phyloP scores from a whole-genome alignment of 768 basidiomycete genomes.

The Boletus pseudopeckii region DNA sequence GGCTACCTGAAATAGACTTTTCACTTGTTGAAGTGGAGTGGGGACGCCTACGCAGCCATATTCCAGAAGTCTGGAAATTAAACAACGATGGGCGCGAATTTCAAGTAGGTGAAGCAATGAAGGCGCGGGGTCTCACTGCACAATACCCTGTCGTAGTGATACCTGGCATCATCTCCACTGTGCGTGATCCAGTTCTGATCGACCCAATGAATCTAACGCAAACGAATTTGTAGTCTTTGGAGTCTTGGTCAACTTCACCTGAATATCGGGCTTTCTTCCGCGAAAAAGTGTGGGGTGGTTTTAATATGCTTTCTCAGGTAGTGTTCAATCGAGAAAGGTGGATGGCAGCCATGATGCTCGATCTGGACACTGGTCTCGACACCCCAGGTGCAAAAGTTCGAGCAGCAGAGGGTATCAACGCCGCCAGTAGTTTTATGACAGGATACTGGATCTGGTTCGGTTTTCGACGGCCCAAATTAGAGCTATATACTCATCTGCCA shows the following conservation, averaged over 20 bases:
- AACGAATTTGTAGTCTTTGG: slow-evolving; percentile 55
- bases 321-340: slow-evolving; percentile 85
- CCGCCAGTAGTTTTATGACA: slow-evolving; percentile 80
- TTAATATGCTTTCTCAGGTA: slow-evolving; percentile 79
- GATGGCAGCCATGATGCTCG: slow-evolving; percentile 88
- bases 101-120: slow-evolving; percentile 67
- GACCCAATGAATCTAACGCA: not conserved
- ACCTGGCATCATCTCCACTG: slow-evolving; percentile 88
- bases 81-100: slow-evolving; percentile 80
- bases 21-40: slow-evolving; percentile 71
- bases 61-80: slow-evolving; percentile 82
- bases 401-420: slow-evolving; percentile 89
- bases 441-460: slow-evolving; percentile 92
- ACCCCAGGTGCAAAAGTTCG: slow-evolving; percentile 81
- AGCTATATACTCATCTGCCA: not conserved
- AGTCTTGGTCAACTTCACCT: slow-evolving; percentile 89
- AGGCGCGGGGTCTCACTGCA: slow-evolving; percentile 60
- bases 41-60: slow-evolving; percentile 58
- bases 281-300: slow-evolving; percentile 80
- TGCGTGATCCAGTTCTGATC: slow-evolving; percentile 31
- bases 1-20: slow-evolving; percentile 62
- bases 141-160: slow-evolving; percentile 81
- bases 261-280: slow-evolving; percentile 88
- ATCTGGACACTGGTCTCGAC: slow-evolving; percentile 89
- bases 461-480: not conserved